A percentile compares a stretch with the other conserved stretches of the same genome.
Evolutionary conservation across 257 asterid species (phyloP).

Genomic region (Solanum clarkiae): DNA sequence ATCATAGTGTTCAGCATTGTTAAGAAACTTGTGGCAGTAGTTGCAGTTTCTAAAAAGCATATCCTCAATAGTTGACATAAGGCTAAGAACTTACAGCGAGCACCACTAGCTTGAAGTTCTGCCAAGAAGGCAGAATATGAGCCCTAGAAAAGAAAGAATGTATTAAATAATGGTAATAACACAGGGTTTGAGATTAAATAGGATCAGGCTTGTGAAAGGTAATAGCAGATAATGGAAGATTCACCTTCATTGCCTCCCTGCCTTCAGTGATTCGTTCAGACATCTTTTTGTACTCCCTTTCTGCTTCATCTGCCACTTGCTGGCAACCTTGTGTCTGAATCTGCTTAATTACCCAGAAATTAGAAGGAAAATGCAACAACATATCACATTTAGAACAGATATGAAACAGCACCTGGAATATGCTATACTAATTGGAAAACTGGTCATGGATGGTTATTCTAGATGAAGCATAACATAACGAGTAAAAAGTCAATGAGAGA

Average conservation of each 20-base stretch:
- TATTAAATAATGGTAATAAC: constrained; percentile 8
- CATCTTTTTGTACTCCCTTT: constrained; percentile 59
- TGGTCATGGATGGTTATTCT: background rate
- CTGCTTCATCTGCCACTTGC: constrained; percentile 66
- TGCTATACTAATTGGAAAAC: background rate
- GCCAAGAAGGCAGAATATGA: constrained; percentile 55
- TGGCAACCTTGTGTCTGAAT: constrained; percentile 72
- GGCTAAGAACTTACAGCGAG: constrained; percentile 54
- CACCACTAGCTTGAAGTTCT: constrained; percentile 58
- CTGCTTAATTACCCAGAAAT: constrained; percentile 24
- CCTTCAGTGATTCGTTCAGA: constrained; percentile 58
- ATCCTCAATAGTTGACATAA: background rate
- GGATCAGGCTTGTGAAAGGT: background rate
- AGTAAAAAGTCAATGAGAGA: background rate
- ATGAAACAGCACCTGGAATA: background rate
- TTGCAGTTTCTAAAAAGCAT: background rate
- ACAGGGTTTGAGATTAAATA: background rate
- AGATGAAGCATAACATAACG: background rate
- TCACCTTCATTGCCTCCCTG: constrained; percentile 73
- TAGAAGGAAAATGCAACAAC: background rate
- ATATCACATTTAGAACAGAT: background rate
- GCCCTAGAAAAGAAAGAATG: constrained; percentile 37
- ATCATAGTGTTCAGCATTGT: background rate
- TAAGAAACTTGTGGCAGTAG: background rate
- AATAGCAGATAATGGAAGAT: background rate